These are phyloP conservation scores for Penicillium sp. DNA, from an alignment of 2,329 filamentous ascomycete genomes.

Conservation along the genomic window DNA sequence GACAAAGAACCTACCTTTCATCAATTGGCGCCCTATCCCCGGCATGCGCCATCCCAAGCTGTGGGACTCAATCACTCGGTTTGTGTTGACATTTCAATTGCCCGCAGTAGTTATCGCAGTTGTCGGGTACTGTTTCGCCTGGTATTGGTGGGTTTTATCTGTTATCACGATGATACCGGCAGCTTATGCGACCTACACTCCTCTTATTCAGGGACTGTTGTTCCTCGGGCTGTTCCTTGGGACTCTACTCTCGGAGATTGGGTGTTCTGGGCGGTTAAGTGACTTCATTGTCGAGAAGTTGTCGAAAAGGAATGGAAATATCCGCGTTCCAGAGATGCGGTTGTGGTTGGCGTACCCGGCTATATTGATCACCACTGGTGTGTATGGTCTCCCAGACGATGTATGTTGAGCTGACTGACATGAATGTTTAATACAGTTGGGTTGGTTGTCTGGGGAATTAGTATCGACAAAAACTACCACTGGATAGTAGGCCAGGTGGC, in stretches of 20 bases:
- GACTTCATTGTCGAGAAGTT: conserved; percentile 51
- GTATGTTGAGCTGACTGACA: background rate
- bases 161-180: conserved; percentile 54
- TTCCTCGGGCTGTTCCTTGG: conserved; percentile 55
- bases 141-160: conserved; percentile 58
- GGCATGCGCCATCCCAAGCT: conserved; percentile 52
- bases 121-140: conserved; percentile 51
- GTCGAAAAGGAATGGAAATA: conserved; percentile 42
- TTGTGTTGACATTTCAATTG: conserved; percentile 48
- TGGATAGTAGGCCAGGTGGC: conserved; percentile 58
- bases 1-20: conserved; percentile 44
- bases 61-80: conserved; percentile 47
- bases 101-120: conserved; percentile 47
- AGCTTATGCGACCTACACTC: conserved; percentile 49
- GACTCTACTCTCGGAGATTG: conserved; percentile 50
- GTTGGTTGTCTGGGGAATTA: conserved; percentile 55
- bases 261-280: conserved; percentile 53
- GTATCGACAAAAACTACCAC: conserved; percentile 52
- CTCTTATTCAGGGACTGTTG: conserved; percentile 52
- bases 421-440: conserved; percentile 34
- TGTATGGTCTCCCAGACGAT: conserved; percentile 1
- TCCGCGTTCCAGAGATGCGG: conserved; percentile 53
- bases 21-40: conserved; percentile 48
- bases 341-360: conserved; percentile 57
- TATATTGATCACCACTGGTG: conserved; percentile 44